phyloP scores from a whole-genome alignment of 2,329 filamentous ascomycete genomes.

The Graphium sp. region DNA sequence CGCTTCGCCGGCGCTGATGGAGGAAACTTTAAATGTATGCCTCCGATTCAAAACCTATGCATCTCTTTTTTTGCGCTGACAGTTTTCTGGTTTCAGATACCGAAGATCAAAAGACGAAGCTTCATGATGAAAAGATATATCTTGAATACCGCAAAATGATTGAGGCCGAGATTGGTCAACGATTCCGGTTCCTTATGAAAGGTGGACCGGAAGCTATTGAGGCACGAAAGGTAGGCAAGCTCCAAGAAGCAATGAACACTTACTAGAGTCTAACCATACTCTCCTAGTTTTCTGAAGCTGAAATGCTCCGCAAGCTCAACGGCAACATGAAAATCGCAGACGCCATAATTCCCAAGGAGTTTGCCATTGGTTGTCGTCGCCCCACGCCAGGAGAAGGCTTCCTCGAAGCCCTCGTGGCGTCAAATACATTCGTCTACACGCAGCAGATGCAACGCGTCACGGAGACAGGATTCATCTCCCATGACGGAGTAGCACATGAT shows the following conservation, averaged over 20 bases:
- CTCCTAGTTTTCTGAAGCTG: slow-evolving; percentile 26
- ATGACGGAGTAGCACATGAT: slow-evolving; percentile 11
- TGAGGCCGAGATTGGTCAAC: slow-evolving; percentile 45
- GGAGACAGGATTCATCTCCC: slow-evolving; percentile 11
- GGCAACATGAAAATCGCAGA: slow-evolving; percentile 37
- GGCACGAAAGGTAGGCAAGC: slow-evolving; percentile 21
- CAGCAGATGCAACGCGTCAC: slow-evolving; percentile 10
- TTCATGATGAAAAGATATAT: slow-evolving; percentile 38
- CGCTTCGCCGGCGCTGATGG: slow-evolving; percentile 39
- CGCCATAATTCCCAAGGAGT: slow-evolving; percentile 35
- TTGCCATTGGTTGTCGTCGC: slow-evolving; percentile 1
- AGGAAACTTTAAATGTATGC: slow-evolving; percentile 31
- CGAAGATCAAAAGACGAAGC: slow-evolving; percentile 37
- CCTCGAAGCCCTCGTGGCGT: neutral
- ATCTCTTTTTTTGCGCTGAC: too few species aligned
- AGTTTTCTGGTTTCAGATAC: too few species aligned
- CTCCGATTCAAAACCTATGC: too few species aligned
- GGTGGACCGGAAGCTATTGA: slow-evolving; percentile 33
- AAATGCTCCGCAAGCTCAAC: slow-evolving; percentile 35
- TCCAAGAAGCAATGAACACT: too few species aligned
- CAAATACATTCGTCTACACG: slow-evolving; percentile 8
- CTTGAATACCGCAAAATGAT: slow-evolving; percentile 38
- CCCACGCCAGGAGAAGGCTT: slow-evolving; percentile 3
- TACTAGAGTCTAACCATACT: too few species aligned
- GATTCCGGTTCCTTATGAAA: slow-evolving; percentile 36